Evolutionary conservation across 306 rosid genomes (phyloP).

Genomic region (Oxytropis ochrocephala): DNA sequence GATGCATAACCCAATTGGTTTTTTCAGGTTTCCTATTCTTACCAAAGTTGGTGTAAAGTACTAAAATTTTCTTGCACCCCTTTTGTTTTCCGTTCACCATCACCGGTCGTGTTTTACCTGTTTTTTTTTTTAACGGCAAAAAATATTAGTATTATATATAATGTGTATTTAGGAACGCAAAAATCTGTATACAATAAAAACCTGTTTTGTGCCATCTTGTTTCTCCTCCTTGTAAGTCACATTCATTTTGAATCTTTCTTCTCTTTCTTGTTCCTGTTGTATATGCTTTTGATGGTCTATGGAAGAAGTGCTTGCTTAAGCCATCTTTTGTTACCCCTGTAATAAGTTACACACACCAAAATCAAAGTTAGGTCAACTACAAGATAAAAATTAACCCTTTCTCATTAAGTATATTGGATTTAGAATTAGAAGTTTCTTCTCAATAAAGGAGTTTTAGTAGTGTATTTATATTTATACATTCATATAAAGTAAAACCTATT

Average conservation of each 20-base stretch:
- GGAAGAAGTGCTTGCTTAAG: slow-evolving; percentile 88
- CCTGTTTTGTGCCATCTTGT: slow-evolving; percentile 99
- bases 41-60: slow-evolving; percentile 87
- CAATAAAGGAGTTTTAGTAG: background rate
- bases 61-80: slow-evolving; percentile 94
- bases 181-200: no score
- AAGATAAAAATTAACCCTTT: background rate
- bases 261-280: slow-evolving; percentile 97
- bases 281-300: slow-evolving; percentile 93
- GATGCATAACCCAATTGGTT: slow-evolving; percentile 99
- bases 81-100: slow-evolving; percentile 81
- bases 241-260: slow-evolving; percentile 75
- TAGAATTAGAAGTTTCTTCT: background rate
- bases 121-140: slow-evolving; percentile 26
- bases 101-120: slow-evolving; percentile 92
- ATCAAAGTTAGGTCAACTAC: slow-evolving; percentile 58
- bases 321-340: slow-evolving; percentile 94
- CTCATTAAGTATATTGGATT: background rate
- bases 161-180: no score
- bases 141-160: no score
- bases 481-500: slow-evolving; percentile 9
- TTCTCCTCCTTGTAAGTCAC: slow-evolving; percentile 61
- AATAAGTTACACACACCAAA: background rate
- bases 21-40: slow-evolving; percentile 90
- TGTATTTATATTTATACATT: no score